Percentiles rank a stretch among this genome's conserved stretches.
These are phyloP conservation scores for Wickerhamiella azymoides DNA, from an alignment of 805 yeast genomes.

Conservation along the genomic window DNA sequence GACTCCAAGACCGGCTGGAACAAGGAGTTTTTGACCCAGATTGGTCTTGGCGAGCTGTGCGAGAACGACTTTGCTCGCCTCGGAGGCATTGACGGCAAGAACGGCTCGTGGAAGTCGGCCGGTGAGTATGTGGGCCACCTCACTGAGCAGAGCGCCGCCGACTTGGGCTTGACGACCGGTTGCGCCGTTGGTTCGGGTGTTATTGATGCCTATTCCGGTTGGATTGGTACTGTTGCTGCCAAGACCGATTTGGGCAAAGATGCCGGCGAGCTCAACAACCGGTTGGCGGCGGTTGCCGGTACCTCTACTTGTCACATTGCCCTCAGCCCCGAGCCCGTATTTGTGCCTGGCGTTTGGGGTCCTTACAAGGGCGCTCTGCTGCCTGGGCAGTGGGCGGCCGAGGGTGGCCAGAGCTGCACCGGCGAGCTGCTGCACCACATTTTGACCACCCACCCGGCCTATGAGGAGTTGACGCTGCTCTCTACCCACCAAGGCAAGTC, in stretches of 20 bases:
- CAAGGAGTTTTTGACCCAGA: constrained; percentile 48
- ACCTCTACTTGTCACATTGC: constrained; percentile 95
- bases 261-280: constrained; percentile 42
- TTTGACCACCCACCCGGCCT: constrained; percentile 78
- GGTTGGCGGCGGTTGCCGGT: constrained; percentile 96
- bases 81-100: constrained; percentile 69
- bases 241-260: constrained; percentile 34
- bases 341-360: constrained; percentile 97
- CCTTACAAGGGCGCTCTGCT: constrained; percentile 90
- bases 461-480: constrained; percentile 48
- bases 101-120: constrained; percentile 67
- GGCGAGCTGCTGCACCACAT: constrained; percentile 90
- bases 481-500: constrained; percentile 52
- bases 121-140: constrained; percentile 81
- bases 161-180: constrained; percentile 64
- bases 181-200: constrained; percentile 91
- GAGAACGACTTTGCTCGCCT: constrained; percentile 62
- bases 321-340: constrained; percentile 67
- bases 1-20: constrained; percentile 85
- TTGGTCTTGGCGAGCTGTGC: constrained; percentile 64
- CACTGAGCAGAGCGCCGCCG: constrained; percentile 51
- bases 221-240: constrained; percentile 97
- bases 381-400: constrained; percentile 88
- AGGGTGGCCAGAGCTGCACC: constrained; percentile 98
- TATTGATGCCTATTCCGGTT: constrained; percentile 96